Base-by-base conservation (phyloP, 345 rosid species). In the Reutealis trisperma region DNA sequence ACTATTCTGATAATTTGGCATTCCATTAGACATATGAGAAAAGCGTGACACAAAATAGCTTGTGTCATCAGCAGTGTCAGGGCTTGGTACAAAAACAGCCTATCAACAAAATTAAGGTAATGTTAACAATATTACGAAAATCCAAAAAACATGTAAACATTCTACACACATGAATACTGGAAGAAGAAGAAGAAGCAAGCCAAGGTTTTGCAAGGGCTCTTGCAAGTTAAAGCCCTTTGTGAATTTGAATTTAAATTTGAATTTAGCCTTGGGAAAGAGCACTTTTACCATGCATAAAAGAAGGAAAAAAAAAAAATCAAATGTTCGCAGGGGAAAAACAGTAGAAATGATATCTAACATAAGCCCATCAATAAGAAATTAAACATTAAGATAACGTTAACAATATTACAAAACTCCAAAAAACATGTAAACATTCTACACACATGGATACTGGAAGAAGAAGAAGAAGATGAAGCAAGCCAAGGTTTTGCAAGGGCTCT, bases 1-100 rank as follows among this genome's bases (percentile, higher is more conserved):
- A 79, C 86, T 63, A 65, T 81, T 81, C 72, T 76, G 83, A 70
- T 89, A 87, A 66, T 84, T 86, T 13, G 58, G 83, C 71, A 78
- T 45, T 52, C 84, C 78, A 57, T 70, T n/a, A n/a, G 89, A 79
- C 59, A 79, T 45, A 72, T 79, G 85, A 80, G 83, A 57, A 74
- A 84, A 88, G 37, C 97, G 87, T 63, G 94, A 85, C 62, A 90
- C 85, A 79, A 92, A 92, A 79, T 92, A 92, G 83, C 97, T 89
- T 21, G 97, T 89, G 89, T 92, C 97, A 75, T 84, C 89, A 57
- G 85, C 86, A 84, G 85, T 77, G 67, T 90, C 92, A 24, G 90
- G 90, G 42, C 82, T 83, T 0, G 97, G 97, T 61, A 92, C 91
- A 88, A 90, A 92, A 41, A 88, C 92, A 81, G 97, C 94, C 97